phyloP scores from a whole-genome alignment of 2,329 filamentous ascomycete species.

The Fusarium tanahbumbuense region DNA sequence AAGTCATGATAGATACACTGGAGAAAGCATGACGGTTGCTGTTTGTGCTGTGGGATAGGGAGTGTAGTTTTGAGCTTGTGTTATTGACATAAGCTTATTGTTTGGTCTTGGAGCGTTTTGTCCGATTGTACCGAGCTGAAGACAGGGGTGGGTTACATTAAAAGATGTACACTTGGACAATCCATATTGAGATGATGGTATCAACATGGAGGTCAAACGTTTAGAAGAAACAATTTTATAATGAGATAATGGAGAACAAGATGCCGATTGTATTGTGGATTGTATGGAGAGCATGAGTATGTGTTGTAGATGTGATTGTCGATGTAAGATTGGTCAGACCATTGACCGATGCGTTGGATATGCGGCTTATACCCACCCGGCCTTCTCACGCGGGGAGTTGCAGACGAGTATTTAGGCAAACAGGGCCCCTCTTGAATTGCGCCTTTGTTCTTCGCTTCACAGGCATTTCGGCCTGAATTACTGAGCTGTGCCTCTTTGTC shows the following conservation, averaged over 20 bases:
- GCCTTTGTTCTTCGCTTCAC: no score
- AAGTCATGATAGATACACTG: not conserved
- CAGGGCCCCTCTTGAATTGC: no score
- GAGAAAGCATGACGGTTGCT: not conserved
- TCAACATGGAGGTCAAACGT: no score
- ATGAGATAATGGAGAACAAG: no score
- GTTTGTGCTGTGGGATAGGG: no score
- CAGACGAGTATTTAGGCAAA: not conserved
- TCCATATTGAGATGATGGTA: no score
- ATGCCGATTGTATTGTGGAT: no score
- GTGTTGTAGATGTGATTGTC: not conserved
- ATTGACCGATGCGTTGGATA: not conserved
- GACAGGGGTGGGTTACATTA: constrained; percentile 10
- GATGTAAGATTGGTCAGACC: not conserved
- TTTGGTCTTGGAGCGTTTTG: not conserved
- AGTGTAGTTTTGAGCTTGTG: not conserved
- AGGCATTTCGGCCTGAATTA: no score
- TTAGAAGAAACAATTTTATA: no score
- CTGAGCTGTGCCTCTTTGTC: not conserved
- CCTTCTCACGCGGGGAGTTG: not conserved
- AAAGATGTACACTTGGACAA: not conserved
- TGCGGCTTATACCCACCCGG: constrained; percentile 4
- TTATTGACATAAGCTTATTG: constrained; percentile 7
- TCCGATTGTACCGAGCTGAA: constrained; percentile 28
- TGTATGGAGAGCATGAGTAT: no score